Evolutionary conservation across 495 filamentous ascomycete species (phyloP).

Genomic region (Aspergillus nidulans): DNA sequence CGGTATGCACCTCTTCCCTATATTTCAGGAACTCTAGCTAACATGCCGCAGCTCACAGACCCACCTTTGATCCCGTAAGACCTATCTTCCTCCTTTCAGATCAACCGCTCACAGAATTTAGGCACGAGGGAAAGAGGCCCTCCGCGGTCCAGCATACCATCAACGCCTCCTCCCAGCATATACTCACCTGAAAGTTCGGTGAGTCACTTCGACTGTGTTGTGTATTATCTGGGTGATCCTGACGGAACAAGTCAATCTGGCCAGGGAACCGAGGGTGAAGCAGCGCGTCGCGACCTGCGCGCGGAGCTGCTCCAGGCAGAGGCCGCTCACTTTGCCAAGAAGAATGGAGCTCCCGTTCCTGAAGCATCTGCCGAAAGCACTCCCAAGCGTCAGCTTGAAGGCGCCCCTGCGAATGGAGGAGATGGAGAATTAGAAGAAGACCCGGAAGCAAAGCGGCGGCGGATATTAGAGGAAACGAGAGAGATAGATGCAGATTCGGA

Average conservation of each 20-base stretch:
- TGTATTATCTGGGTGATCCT: not conserved
- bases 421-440: conserved; percentile 55
- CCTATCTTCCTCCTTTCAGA: conserved; percentile 1
- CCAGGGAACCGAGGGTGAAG: conserved; percentile 81
- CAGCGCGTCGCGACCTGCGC: conserved; percentile 71
- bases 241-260: conserved; percentile 62
- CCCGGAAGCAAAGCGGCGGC: conserved; percentile 74
- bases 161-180: conserved; percentile 92
- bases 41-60: conserved; percentile 61
- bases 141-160: conserved; percentile 91
- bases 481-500: conserved; percentile 91
- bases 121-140: conserved; percentile 93
- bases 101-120: conserved; percentile 31
- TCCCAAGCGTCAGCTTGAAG: conserved; percentile 66
- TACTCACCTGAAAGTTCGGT: conserved; percentile 84
- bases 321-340: conserved; percentile 81
- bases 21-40: conserved; percentile 15
- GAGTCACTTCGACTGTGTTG: conserved; percentile 15
- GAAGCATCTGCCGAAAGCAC: conserved; percentile 34
- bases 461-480: conserved; percentile 81
- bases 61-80: conserved; percentile 87
- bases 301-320: conserved; percentile 89
- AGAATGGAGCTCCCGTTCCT: conserved; percentile 54
- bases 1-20: conserved; percentile 33
- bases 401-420: conserved; percentile 28